A percentile compares a stretch with the other conserved stretches of the same genome.
phyloP scores from a whole-genome alignment of 352 stramenopile genomes.

The Thalassiosira mediterranea region DNA sequence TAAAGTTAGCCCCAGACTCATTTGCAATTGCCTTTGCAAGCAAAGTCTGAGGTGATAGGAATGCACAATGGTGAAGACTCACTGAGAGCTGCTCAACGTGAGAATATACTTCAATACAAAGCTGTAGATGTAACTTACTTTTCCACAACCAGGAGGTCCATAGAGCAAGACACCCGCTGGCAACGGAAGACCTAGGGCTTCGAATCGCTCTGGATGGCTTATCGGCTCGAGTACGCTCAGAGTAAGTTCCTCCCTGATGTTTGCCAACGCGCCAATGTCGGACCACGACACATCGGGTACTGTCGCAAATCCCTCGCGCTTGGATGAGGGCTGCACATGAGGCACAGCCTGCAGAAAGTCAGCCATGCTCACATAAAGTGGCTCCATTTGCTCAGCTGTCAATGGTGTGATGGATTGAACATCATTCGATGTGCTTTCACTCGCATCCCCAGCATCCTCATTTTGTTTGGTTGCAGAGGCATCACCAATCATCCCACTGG shows the following conservation, averaged over 20 bases:
- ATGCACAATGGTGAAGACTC: background rate
- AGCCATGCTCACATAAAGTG: constrained; percentile 93
- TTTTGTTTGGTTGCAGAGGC: constrained; percentile 18
- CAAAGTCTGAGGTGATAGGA: constrained; percentile 88
- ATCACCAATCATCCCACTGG: background rate
- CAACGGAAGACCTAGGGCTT: constrained; percentile 93
- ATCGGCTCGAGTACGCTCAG: constrained; percentile 98
- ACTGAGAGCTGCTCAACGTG: too few species aligned
- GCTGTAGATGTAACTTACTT: constrained; percentile 14
- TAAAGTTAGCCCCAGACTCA: constrained; percentile 98
- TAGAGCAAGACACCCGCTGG: constrained; percentile 97
- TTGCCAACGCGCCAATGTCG: constrained; percentile 91
- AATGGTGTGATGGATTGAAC: constrained; percentile 81
- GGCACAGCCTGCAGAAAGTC: constrained; percentile 96
- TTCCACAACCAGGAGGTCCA: constrained; percentile 96
- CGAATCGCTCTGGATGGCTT: constrained; percentile 93
- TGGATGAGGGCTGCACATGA: constrained; percentile 97
- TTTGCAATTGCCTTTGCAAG: constrained; percentile 98
- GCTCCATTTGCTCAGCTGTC: constrained; percentile 88
- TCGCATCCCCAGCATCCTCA: background rate
- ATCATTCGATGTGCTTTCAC: constrained; percentile 34
- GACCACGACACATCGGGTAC: constrained; percentile 98
- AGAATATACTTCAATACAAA: too few species aligned
- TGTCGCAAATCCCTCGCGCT: constrained; percentile 98
- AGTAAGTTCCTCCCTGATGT: constrained; percentile 94